phyloP scores from a whole-genome alignment of 2,329 filamentous ascomycete species.

The Colletotrichum musicola region DNA sequence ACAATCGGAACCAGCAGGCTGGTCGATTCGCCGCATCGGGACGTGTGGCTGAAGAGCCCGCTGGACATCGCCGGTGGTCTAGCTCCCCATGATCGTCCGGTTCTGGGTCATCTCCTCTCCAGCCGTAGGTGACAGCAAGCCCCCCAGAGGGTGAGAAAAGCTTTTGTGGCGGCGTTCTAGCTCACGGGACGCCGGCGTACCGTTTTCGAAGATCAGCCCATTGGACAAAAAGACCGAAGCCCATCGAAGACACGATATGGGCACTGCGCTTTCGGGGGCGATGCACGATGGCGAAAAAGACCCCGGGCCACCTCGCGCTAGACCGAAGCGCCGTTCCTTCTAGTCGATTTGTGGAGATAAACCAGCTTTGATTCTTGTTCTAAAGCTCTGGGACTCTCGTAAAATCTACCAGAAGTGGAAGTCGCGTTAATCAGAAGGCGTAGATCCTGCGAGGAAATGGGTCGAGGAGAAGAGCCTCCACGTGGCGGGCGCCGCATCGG shows the following conservation, averaged over 20 bases:
- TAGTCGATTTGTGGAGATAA: not conserved
- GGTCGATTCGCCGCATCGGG: slow-evolving; percentile 8
- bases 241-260: not conserved
- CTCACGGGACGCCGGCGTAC: slow-evolving; percentile 4
- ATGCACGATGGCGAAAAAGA: not conserved
- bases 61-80: slow-evolving; percentile 15
- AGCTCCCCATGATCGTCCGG: not conserved
- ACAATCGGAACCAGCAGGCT: not conserved
- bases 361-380: too few species aligned
- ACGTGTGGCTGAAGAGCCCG: not conserved
- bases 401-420: not conserved
- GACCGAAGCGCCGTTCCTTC: slow-evolving; percentile 18
- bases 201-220: slow-evolving; percentile 26
- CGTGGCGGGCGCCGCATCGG: slow-evolving; percentile 10
- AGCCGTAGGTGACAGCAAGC: not conserved
- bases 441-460: not conserved
- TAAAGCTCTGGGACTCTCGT: not conserved
- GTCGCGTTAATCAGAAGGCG: not conserved
- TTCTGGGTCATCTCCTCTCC: slow-evolving; percentile 7
- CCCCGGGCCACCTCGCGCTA: not conserved
- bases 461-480: not conserved
- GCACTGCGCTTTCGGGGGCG: not conserved
- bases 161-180: slow-evolving; percentile 18
- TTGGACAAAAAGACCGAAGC: not conserved
- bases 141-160: not conserved